These are phyloP conservation scores for Cercospora sp. DNA, from an alignment of 2,329 filamentous ascomycete genomes.

Conservation along the genomic window DNA sequence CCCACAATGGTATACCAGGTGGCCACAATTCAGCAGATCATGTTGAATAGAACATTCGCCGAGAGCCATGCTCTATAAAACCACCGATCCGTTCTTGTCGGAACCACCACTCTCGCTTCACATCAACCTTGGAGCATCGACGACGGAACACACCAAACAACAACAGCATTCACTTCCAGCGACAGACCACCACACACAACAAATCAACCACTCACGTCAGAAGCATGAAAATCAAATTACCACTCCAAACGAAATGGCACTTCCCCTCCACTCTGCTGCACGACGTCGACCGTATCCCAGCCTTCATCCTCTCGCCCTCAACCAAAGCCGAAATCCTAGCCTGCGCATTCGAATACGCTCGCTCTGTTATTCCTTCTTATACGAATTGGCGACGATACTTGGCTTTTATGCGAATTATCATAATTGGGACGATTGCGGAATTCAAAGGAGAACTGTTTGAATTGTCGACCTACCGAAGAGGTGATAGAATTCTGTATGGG, in stretches of 20 bases:
- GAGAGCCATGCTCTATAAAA: neutral
- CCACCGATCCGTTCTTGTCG: neutral
- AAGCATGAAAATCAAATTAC: too few species aligned
- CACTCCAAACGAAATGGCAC: neutral
- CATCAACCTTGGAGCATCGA: neutral
- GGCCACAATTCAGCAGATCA: neutral
- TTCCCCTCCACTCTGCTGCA: neutral
- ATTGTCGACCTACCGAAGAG: neutral
- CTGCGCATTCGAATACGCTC: neutral
- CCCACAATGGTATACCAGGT: neutral
- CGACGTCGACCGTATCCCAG: neutral
- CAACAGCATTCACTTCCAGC: too few species aligned
- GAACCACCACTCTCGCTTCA: neutral
- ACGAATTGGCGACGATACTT: neutral
- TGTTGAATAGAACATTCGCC: neutral
- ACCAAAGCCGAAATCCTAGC: neutral
- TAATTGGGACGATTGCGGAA: neutral
- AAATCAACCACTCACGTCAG: too few species aligned
- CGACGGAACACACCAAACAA: neutral
- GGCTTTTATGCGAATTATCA: neutral
- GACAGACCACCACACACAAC: neutral
- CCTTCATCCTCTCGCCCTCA: neutral
- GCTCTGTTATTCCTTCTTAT: neutral
- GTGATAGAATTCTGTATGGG: neutral
- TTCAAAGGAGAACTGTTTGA: neutral